Evolutionary conservation across 2,329 filamentous ascomycete genomes (phyloP).

Genomic region (Talaromyces sp.): DNA sequence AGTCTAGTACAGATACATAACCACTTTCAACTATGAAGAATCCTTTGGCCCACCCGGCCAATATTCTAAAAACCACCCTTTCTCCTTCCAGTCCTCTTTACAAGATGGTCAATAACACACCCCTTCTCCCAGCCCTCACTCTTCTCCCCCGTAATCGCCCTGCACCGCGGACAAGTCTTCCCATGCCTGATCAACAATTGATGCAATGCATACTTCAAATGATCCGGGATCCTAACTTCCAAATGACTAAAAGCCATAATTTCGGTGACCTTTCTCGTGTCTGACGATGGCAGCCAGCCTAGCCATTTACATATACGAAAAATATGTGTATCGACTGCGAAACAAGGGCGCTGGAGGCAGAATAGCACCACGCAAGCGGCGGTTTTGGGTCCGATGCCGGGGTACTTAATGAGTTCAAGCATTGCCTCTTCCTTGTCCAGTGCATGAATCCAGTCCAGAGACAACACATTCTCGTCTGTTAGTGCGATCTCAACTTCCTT

Average conservation of each 20-base stretch:
- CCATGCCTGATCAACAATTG: constrained; percentile 61
- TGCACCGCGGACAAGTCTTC: constrained; percentile 58
- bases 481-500: constrained; percentile 58
- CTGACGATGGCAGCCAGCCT: constrained; percentile 54
- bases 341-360: constrained; percentile 60
- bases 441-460: constrained; percentile 59
- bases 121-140: constrained; percentile 62
- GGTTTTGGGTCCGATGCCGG: constrained; percentile 64
- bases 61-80: constrained; percentile 24
- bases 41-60: too few species aligned
- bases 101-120: constrained; percentile 63
- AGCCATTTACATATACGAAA: constrained; percentile 62
- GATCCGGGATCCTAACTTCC: constrained; percentile 59
- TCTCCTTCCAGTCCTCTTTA: constrained; percentile 54
- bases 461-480: constrained; percentile 59
- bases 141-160: constrained; percentile 58
- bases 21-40: background rate
- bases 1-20: background rate
- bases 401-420: constrained; percentile 55
- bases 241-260: constrained; percentile 57
- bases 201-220: constrained; percentile 62
- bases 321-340: constrained; percentile 65
- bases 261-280: constrained; percentile 38
- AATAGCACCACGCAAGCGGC: constrained; percentile 63
- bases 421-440: constrained; percentile 57